Evolutionary conservation across 495 filamentous ascomycete genomes (phyloP).

Genomic region (Melanomma pulvis-pyrius): DNA sequence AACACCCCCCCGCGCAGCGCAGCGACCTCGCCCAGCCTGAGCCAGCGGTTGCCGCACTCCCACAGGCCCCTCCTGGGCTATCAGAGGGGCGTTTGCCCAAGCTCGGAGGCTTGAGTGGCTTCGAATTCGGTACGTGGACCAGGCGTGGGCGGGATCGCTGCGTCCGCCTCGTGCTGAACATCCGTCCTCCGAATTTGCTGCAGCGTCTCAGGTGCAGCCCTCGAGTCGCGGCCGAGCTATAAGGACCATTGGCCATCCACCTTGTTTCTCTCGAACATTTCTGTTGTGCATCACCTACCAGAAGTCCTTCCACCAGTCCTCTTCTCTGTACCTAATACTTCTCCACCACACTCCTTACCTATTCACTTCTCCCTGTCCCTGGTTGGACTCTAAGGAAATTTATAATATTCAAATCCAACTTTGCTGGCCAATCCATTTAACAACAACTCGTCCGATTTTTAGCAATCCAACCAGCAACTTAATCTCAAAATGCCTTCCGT

Average conservation of each 20-base stretch:
- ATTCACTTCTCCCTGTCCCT: slow-evolving; percentile 40
- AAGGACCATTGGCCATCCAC: slow-evolving; percentile 36
- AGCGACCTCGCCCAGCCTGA: slow-evolving; percentile 1
- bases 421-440: slow-evolving; percentile 26
- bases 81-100: slow-evolving; percentile 24
- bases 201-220: slow-evolving; percentile 39
- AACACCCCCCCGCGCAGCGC: slow-evolving; percentile 10
- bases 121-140: slow-evolving; percentile 28
- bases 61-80: slow-evolving; percentile 8
- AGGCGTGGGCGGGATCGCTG: slow-evolving; percentile 35
- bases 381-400: slow-evolving; percentile 39
- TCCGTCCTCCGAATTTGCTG: slow-evolving; percentile 38
- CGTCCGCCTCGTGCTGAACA: slow-evolving; percentile 25
- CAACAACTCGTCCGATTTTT: neutral
- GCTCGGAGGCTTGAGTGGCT: slow-evolving; percentile 31
- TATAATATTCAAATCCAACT: slow-evolving; percentile 33
- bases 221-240: slow-evolving; percentile 36
- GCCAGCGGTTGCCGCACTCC: slow-evolving; percentile 24
- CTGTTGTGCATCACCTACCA: slow-evolving; percentile 36
- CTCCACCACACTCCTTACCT: slow-evolving; percentile 31
- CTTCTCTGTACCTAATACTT: slow-evolving; percentile 29
- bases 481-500: slow-evolving; percentile 39
- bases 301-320: slow-evolving; percentile 30
- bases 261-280: slow-evolving; percentile 35
- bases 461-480: slow-evolving; percentile 4